Evolutionary conservation across 192 early-diverging fungal species (phyloP).

Genomic region (Gigaspora rosea): DNA sequence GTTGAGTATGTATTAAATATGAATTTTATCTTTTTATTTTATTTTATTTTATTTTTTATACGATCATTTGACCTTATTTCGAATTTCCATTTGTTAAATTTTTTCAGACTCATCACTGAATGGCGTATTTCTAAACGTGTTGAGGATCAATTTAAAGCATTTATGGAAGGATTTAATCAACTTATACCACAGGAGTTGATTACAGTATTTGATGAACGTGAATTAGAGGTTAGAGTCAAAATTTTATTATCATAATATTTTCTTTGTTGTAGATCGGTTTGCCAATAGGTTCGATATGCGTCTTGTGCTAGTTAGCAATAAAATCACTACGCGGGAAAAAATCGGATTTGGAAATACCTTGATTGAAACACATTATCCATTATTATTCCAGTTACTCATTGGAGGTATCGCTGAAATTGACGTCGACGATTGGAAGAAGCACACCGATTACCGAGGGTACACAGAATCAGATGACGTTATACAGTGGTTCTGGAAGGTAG

Average conservation of each 20-base stretch:
- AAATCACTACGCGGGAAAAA: slow-evolving; percentile 5
- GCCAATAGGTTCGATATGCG: not conserved
- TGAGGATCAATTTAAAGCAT: slow-evolving; percentile 96
- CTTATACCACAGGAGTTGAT: slow-evolving; percentile 94
- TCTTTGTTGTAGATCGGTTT: not conserved
- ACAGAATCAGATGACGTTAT: slow-evolving; percentile 95
- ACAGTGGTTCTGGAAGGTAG: slow-evolving; percentile 93
- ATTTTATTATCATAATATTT: not conserved
- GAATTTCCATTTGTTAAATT: not conserved
- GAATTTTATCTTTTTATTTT: not conserved
- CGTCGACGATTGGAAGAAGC: slow-evolving; percentile 98
- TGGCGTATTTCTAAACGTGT: slow-evolving; percentile 89
- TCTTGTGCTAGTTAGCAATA: not conserved
- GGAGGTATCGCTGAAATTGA: slow-evolving; percentile 97
- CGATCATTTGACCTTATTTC: not conserved
- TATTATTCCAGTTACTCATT: slow-evolving; percentile 70
- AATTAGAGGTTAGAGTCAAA: slow-evolving; percentile 67
- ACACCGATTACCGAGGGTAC: slow-evolving; percentile 97
- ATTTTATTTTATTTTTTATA: slow-evolving; percentile 13
- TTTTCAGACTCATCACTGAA: slow-evolving; percentile 68
- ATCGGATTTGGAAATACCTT: not conserved
- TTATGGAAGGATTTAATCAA: slow-evolving; percentile 93
- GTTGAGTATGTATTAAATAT: slow-evolving; percentile 58
- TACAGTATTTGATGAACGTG: slow-evolving; percentile 95
- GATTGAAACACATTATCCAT: slow-evolving; percentile 16